phyloP scores from a whole-genome alignment of 2,329 filamentous ascomycete genomes.

The Colletotrichum spaethianum region DNA sequence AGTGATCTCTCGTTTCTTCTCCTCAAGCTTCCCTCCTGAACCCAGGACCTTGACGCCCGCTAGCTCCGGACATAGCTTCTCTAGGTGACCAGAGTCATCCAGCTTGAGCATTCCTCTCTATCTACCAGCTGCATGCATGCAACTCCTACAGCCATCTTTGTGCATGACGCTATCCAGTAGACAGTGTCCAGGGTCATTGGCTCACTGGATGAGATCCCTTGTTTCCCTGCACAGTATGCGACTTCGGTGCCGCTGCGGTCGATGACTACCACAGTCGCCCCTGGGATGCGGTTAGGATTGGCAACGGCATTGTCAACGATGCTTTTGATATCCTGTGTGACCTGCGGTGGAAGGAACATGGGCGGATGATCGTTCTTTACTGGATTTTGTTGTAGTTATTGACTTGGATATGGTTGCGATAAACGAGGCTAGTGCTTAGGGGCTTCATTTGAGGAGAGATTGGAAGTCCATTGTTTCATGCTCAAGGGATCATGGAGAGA shows the following conservation, averaged over 20 bases:
- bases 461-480: no score
- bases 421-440: no score
- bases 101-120: conserved; percentile 61
- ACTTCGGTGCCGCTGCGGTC: conserved; percentile 61
- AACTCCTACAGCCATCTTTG: conserved; percentile 67
- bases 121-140: conserved; percentile 71
- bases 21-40: not conserved
- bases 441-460: no score
- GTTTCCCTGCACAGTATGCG: conserved; percentile 62
- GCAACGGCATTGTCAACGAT: conserved; percentile 43
- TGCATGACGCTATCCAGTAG: conserved; percentile 73
- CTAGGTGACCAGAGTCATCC: conserved; percentile 62
- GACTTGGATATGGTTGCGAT: no score
- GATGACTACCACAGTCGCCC: conserved; percentile 60
- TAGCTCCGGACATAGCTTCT: conserved; percentile 55
- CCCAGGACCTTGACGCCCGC: not conserved
- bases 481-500: no score
- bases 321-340: no score
- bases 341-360: no score
- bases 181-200: conserved; percentile 72
- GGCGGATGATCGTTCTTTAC: no score
- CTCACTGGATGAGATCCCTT: conserved; percentile 58
- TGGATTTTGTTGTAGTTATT: no score
- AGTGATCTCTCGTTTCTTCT: not conserved
- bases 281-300: conserved; percentile 57